A percentile compares a stretch with the other conserved stretches of the same genome.
These are phyloP conservation scores for Solanum pinnatisectum DNA, from an alignment of 257 asterid genomes.

Conservation along the genomic window DNA sequence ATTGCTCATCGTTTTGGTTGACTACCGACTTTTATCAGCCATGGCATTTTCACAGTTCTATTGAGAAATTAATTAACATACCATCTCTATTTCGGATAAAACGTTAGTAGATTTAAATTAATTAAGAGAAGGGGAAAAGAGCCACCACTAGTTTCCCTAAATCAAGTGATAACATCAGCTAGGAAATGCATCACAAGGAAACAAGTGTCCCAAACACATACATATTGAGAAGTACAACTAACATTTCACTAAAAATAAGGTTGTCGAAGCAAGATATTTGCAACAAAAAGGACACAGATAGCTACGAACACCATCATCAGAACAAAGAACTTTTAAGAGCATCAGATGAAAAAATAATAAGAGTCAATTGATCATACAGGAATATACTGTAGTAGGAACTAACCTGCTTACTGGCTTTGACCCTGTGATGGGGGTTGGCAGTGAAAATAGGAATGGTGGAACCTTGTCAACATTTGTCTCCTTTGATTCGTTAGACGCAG, in stretches of 20 bases:
- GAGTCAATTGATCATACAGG: not conserved
- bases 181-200: not conserved
- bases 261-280: not conserved
- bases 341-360: not conserved
- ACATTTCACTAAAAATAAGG: not conserved
- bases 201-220: not conserved
- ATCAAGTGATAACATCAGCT: not conserved
- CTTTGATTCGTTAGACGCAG: conserved; percentile 24
- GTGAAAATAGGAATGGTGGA: conserved; percentile 24
- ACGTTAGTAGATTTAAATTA: not conserved
- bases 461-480: conserved; percentile 17
- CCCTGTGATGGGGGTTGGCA: conserved; percentile 10
- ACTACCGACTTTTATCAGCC: not conserved
- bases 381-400: not conserved
- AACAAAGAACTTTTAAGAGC: not conserved
- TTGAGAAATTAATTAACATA: not conserved
- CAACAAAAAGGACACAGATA: not conserved
- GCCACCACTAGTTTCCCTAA: not conserved
- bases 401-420: conserved; percentile 16
- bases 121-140: not conserved
- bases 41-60: not conserved
- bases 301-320: not conserved
- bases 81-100: not conserved
- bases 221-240: not conserved
- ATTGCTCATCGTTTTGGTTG: not conserved